Conservation (phyloP, 352 stramenopile genomes). For the Salisapilia sapeloensis region DNA sequence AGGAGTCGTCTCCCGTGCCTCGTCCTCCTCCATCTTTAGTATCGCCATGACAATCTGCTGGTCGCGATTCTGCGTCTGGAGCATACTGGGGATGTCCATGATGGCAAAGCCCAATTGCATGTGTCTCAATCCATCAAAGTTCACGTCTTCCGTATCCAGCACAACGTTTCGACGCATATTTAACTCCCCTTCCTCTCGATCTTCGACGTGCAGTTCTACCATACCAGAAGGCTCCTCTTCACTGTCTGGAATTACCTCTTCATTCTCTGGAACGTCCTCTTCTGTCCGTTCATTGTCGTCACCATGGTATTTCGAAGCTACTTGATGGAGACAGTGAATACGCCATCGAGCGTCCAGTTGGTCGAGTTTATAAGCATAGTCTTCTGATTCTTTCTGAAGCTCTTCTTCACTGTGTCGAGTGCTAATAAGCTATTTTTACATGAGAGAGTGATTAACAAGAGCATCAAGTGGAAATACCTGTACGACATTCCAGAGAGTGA, state of each 20-base stretch:
- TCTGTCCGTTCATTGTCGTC: constrained; percentile 5
- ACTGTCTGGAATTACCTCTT: constrained; percentile 5
- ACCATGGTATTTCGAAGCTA: constrained; percentile 3
- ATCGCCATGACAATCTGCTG: constrained; percentile 46
- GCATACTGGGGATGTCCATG: constrained; percentile 54
- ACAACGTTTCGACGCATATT: constrained; percentile 38
- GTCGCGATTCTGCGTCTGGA: constrained; percentile 49
- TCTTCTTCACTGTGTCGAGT: constrained; percentile 21
- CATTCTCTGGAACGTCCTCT: constrained; percentile 2
- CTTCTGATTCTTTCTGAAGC: constrained; percentile 1
- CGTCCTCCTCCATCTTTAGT: constrained; percentile 66
- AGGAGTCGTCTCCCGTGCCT: constrained; percentile 23
- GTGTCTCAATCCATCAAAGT: constrained; percentile 34
- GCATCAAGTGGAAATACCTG: constrained; percentile 14
- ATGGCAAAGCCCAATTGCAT: constrained; percentile 48
- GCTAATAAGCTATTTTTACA: neutral
- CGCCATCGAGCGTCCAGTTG: constrained; percentile 38
- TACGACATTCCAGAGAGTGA: constrained; percentile 54
- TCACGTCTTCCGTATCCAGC: constrained; percentile 41
- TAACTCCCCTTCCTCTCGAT: constrained; percentile 24
- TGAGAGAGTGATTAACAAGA: neutral
- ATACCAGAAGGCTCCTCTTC: constrained; percentile 1
- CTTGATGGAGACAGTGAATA: constrained; percentile 18
- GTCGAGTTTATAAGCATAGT: constrained; percentile 26
- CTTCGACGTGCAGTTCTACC: constrained; percentile 30